phyloP scores from a whole-genome alignment of 2,329 filamentous ascomycete genomes.

The Pseudopithomyces chartarum region DNA sequence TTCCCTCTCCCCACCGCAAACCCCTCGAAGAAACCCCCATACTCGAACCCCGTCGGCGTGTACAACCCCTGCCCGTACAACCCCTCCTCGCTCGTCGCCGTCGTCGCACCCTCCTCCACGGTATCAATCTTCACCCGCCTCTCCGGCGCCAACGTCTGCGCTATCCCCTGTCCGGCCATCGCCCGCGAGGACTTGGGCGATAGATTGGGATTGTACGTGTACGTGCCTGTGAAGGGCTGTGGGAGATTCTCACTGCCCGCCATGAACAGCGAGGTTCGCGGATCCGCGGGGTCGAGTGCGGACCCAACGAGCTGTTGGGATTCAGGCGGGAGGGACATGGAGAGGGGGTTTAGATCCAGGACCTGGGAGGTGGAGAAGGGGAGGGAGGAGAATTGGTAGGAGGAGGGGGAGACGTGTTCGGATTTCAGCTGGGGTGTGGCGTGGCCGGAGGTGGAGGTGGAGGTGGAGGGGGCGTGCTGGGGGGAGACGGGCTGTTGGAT shows the following conservation, averaged over 20 bases:
- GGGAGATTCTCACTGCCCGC: conserved; percentile 47
- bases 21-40: conserved; percentile 8
- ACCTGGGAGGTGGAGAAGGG: conserved; percentile 30
- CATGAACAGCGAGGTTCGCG: conserved; percentile 54
- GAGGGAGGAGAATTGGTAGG: conserved; percentile 11
- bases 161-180: neutral
- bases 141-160: conserved; percentile 11
- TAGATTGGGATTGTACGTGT: conserved; percentile 53
- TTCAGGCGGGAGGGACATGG: conserved; percentile 57
- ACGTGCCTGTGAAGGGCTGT: conserved; percentile 47
- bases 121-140: conserved; percentile 2
- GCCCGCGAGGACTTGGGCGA: conserved; percentile 33
- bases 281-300: conserved; percentile 52
- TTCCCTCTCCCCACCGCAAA: no score
- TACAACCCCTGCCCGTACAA: conserved; percentile 5
- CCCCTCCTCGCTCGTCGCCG: neutral
- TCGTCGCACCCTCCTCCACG: neutral
- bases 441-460: conserved; percentile 25
- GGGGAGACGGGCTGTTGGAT: conserved; percentile 31
- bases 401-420: conserved; percentile 20
- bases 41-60: conserved; percentile 8
- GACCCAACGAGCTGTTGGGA: conserved; percentile 59
- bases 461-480: conserved; percentile 21
- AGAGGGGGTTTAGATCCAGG: conserved; percentile 51
- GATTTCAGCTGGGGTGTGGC: conserved; percentile 26